Evolutionary conservation across 1,139 yeast genomes (phyloP).

Genomic region (Candida pseudocylindracea): DNA sequence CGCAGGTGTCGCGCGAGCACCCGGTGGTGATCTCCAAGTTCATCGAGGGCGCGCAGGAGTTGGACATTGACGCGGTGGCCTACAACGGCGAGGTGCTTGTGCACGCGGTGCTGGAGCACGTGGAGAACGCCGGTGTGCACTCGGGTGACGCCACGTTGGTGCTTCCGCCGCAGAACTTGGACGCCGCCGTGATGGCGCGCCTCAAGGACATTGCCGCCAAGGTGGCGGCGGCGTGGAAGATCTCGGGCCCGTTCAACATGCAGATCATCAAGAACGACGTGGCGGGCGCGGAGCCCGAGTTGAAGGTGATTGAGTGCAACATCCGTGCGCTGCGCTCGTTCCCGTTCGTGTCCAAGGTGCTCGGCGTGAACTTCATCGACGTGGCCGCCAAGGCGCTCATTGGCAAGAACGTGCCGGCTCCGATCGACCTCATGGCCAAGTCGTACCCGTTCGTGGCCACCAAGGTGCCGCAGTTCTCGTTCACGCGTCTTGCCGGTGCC

Average conservation of each 20-base stretch:
- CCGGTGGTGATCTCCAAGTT: constrained; percentile 96
- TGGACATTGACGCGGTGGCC: constrained; percentile 95
- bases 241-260: constrained; percentile 97
- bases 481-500: constrained; percentile 96
- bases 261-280: constrained; percentile 65
- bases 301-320: constrained; percentile 94
- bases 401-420: constrained; percentile 46
- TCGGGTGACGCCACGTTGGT: constrained; percentile 96
- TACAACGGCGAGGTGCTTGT: constrained; percentile 68
- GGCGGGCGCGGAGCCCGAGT: constrained; percentile 28
- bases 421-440: constrained; percentile 44
- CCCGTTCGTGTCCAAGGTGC: constrained; percentile 95
- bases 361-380: constrained; percentile 84
- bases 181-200: constrained; percentile 34
- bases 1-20: constrained; percentile 83
- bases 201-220: constrained; percentile 70
- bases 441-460: constrained; percentile 67
- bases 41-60: constrained; percentile 89
- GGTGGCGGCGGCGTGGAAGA: constrained; percentile 87
- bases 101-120: constrained; percentile 95
- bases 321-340: constrained; percentile 96
- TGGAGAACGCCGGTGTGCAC: constrained; percentile 97
- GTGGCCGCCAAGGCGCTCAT: constrained; percentile 79
- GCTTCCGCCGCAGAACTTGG: constrained; percentile 68
- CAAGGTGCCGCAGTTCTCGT: constrained; percentile 94